These are phyloP conservation scores for Aspergillus sp. DNA, from an alignment of 2,329 filamentous ascomycete genomes.

Conservation along the genomic window DNA sequence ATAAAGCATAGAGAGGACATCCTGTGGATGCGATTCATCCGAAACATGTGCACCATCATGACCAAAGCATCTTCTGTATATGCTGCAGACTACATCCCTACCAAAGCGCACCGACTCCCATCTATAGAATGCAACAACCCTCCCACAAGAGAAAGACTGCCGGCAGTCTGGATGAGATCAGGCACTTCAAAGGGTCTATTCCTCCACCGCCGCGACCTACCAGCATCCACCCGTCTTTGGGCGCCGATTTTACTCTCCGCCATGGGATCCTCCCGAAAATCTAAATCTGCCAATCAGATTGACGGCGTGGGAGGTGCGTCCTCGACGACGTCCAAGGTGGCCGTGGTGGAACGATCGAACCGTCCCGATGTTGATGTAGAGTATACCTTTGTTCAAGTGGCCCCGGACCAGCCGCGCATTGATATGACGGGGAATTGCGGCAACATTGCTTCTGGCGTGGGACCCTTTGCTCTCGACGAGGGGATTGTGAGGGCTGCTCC, in stretches of 20 bases:
- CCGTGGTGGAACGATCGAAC: constrained; percentile 50
- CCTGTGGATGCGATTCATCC: too few species aligned
- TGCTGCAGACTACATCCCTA: too few species aligned
- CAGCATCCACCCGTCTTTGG: constrained; percentile 18
- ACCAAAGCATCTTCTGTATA: too few species aligned
- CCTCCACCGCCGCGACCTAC: constrained; percentile 29
- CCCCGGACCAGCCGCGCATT: constrained; percentile 51
- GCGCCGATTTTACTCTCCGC: constrained; percentile 23
- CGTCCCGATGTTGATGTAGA: constrained; percentile 50
- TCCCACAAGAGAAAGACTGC: too few species aligned
- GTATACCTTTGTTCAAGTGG: constrained; percentile 63
- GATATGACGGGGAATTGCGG: constrained; percentile 64
- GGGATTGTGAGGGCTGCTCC: constrained; percentile 35
- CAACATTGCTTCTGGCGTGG: constrained; percentile 60
- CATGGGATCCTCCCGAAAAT: constrained; percentile 18
- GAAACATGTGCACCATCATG: too few species aligned
- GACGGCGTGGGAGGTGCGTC: constrained; percentile 62
- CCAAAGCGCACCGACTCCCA: too few species aligned
- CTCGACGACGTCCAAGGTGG: constrained; percentile 62
- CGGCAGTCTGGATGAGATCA: constrained; percentile 32
- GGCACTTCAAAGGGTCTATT: constrained; percentile 37
- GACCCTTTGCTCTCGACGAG: constrained; percentile 55
- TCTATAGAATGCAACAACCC: too few species aligned
- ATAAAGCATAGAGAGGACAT: too few species aligned
- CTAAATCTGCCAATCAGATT: constrained; percentile 38